Conservation (phyloP, 2,329 filamentous ascomycete species). For the Ceratocystis lukuohia region DNA sequence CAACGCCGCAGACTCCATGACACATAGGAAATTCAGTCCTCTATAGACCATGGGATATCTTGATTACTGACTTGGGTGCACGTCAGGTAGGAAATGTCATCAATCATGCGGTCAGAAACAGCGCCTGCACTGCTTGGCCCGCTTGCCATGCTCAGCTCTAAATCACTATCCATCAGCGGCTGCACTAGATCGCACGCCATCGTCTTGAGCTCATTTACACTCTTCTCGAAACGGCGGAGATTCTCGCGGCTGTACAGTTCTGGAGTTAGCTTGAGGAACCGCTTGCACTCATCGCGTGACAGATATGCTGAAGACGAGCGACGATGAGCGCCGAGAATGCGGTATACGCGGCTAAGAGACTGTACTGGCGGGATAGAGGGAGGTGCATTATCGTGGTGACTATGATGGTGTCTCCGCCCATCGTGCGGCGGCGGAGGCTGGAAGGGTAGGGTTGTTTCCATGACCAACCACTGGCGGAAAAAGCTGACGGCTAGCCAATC, state of each 20-base stretch:
- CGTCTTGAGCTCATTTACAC: conserved; percentile 77
- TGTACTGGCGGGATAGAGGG: conserved; percentile 36
- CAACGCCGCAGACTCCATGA: background rate
- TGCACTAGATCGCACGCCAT: conserved; percentile 71
- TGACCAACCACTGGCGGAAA: conserved; percentile 86
- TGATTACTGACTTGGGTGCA: conserved; percentile 37
- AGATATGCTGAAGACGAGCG: conserved; percentile 48
- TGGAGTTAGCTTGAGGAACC: conserved; percentile 70
- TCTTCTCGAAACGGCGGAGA: conserved; percentile 67
- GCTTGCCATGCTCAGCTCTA: conserved; percentile 59
- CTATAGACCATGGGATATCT: conserved; percentile 38
- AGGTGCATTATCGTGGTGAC: conserved; percentile 23
- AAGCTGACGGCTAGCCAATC: conserved; percentile 81
- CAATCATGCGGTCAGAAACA: conserved; percentile 28
- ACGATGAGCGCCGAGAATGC: conserved; percentile 52
- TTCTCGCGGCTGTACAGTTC: conserved; percentile 81
- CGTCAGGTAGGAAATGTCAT: conserved; percentile 37
- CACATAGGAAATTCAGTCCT: conserved; percentile 20
- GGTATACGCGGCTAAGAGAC: conserved; percentile 54
- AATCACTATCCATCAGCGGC: conserved; percentile 70
- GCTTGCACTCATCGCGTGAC: conserved; percentile 74
- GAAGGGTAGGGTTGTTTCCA: conserved; percentile 63
- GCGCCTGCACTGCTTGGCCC: conserved; percentile 27
- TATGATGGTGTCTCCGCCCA: conserved; percentile 19
- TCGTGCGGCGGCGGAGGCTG: background rate